These are phyloP conservation scores for barrel medic (Medicago truncatula) DNA, from an alignment of 306 rosid genomes.

Conservation along the genomic window DNA sequence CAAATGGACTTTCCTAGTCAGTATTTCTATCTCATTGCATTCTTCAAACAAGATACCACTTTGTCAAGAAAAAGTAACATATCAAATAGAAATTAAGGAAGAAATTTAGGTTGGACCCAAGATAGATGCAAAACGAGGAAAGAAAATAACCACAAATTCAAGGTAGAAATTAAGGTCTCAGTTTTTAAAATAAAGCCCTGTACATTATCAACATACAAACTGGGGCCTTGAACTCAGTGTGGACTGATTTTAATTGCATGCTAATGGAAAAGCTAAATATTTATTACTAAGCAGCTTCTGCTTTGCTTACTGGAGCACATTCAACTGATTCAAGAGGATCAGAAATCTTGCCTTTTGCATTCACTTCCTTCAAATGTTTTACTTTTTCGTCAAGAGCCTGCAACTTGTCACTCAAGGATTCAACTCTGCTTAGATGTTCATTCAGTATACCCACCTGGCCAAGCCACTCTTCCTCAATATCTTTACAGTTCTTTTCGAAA, in stretches of 20 bases:
- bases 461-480: conserved; percentile 52
- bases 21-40: background rate
- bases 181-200: conserved; percentile 34
- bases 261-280: conserved; percentile 36
- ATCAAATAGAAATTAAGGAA: background rate
- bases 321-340: conserved; percentile 52
- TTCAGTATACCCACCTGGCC: conserved; percentile 49
- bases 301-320: conserved; percentile 49
- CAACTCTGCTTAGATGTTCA: conserved; percentile 43
- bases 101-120: conserved; percentile 3
- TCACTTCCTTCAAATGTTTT: conserved; percentile 54
- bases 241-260: conserved; percentile 3
- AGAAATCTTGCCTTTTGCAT: conserved; percentile 48
- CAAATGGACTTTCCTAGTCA: background rate
- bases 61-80: conserved; percentile 15
- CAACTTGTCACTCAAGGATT: conserved; percentile 54
- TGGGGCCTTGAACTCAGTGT: conserved; percentile 25
- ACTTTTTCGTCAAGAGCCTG: conserved; percentile 52
- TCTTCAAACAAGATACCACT: conserved; percentile 12
- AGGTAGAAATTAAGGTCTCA: background rate
- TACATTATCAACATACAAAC: conserved; percentile 41
- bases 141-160: conserved; percentile 27
- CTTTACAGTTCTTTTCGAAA: conserved; percentile 55
- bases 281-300: conserved; percentile 46
- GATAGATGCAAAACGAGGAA: conserved; percentile 16